These are phyloP conservation scores for Panellus pusillus DNA, from an alignment of 768 basidiomycete genomes.

Conservation along the genomic window DNA sequence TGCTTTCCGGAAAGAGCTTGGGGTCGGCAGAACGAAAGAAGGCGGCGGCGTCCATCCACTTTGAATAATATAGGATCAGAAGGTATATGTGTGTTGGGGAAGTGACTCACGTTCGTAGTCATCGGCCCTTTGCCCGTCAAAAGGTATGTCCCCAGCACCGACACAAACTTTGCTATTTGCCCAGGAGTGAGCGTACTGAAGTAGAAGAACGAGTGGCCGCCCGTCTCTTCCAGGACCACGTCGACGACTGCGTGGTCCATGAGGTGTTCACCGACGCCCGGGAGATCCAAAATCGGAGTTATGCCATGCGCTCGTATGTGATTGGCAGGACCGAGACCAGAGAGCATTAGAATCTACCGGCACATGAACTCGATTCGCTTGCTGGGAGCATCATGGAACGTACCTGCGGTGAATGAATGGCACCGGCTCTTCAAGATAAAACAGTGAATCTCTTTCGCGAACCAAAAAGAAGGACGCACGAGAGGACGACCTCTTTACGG, in stretches of 20 bases:
- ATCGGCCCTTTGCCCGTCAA: conserved; percentile 49
- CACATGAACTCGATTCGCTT: too few species aligned
- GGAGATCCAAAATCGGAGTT: conserved; percentile 58
- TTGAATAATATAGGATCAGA: conserved; percentile 18
- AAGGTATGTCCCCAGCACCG: conserved; percentile 34
- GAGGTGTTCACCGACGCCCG: conserved; percentile 74
- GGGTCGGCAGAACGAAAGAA: conserved; percentile 54
- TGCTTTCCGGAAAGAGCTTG: conserved; percentile 40
- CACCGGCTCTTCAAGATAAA: conserved; percentile 51
- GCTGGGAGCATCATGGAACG: too few species aligned
- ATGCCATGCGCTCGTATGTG: conserved; percentile 56
- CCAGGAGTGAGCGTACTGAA: too few species aligned
- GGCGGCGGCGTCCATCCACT: conserved; percentile 51
- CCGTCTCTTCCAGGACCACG: conserved; percentile 53
- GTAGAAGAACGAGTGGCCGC: too few species aligned
- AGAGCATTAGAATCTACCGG: conserved; percentile 61
- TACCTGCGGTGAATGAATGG: conserved; percentile 63
- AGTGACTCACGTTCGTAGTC: conserved; percentile 48
- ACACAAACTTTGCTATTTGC: too few species aligned
- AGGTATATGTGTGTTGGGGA: not conserved
- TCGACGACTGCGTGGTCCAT: conserved; percentile 65
- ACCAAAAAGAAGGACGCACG: conserved; percentile 44
- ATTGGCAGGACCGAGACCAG: conserved; percentile 70
- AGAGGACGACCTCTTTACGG: conserved; percentile 58
- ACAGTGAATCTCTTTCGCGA: too few species aligned